Evolutionary conservation across 805 yeast species (phyloP).

Genomic region (Candida anglica): DNA sequence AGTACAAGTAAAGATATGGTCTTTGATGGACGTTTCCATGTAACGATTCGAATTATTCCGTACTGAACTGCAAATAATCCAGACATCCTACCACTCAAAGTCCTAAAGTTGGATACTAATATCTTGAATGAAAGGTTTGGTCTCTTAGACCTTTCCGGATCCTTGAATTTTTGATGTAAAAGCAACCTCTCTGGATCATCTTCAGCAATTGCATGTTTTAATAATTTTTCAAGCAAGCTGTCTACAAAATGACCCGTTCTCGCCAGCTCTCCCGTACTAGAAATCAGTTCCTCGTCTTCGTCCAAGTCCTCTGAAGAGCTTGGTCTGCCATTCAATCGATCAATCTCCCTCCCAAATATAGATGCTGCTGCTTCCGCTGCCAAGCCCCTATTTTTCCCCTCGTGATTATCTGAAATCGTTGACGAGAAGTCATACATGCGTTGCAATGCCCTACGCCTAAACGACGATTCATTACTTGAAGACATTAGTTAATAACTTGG

Average conservation of each 20-base stretch:
- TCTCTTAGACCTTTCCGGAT: slow-evolving; percentile 39
- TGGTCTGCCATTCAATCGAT: too few species aligned
- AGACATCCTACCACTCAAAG: slow-evolving; percentile 53
- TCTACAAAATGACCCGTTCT: slow-evolving; percentile 51
- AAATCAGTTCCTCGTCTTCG: slow-evolving; percentile 3
- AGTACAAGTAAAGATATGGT: slow-evolving; percentile 58
- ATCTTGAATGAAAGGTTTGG: slow-evolving; percentile 57
- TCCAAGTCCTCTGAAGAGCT: slow-evolving; percentile 4
- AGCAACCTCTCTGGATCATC: slow-evolving; percentile 45
- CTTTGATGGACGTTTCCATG: slow-evolving; percentile 74
- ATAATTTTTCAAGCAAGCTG: slow-evolving; percentile 48
- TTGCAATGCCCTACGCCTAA: too few species aligned
- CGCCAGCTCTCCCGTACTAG: neutral
- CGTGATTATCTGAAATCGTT: too few species aligned
- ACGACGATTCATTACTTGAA: too few species aligned
- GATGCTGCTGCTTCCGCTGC: slow-evolving; percentile 38
- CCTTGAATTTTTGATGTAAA: slow-evolving; percentile 38
- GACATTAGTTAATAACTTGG: too few species aligned
- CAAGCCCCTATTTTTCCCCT: slow-evolving; percentile 27
- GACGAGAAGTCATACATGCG: too few species aligned
- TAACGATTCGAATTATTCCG: slow-evolving; percentile 52
- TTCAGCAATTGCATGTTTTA: slow-evolving; percentile 48
- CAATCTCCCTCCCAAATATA: slow-evolving; percentile 28
- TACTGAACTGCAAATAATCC: slow-evolving; percentile 58
- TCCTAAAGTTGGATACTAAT: slow-evolving; percentile 54